Conservation (phyloP, 2,329 filamentous ascomycete genomes). For the Ascosphaera acerosa region DNA sequence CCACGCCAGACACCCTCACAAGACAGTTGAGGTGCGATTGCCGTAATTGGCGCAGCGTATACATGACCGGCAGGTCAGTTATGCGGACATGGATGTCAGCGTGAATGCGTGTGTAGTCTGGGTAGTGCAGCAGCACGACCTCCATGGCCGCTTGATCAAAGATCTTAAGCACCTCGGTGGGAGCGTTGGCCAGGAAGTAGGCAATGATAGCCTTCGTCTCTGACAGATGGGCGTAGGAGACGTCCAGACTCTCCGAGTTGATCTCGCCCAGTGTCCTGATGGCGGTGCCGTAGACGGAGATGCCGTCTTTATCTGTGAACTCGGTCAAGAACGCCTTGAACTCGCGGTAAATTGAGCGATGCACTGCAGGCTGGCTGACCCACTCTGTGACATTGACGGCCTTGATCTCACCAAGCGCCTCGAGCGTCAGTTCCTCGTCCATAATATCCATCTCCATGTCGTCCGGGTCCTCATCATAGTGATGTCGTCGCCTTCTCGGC, state of each 20-base stretch:
- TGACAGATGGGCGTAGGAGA: conserved; percentile 81
- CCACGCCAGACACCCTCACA: conserved; percentile 80
- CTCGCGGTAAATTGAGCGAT: conserved; percentile 80
- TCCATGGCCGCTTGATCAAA: conserved; percentile 97
- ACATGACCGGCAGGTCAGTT: conserved; percentile 77
- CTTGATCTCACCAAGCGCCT: conserved; percentile 80
- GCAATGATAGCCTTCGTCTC: conserved; percentile 80
- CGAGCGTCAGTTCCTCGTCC: conserved; percentile 81
- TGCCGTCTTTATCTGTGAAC: conserved; percentile 70
- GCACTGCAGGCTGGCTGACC: conserved; percentile 73
- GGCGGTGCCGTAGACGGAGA: conserved; percentile 81
- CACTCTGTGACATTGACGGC: conserved; percentile 83
- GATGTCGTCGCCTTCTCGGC: conserved; percentile 58
- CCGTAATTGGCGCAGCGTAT: conserved; percentile 81
- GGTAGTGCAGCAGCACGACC: conserved; percentile 83
- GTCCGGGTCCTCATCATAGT: conserved; percentile 85
- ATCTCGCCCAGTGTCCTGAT: conserved; percentile 91
- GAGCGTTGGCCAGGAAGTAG: conserved; percentile 88
- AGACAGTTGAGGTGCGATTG: conserved; percentile 92
- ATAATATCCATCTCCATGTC: conserved; percentile 84
- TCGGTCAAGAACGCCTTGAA: conserved; percentile 96
- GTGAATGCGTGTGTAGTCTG: conserved; percentile 92
- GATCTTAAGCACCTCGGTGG: conserved; percentile 80
- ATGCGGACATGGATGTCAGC: conserved; percentile 95
- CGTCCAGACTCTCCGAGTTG: conserved; percentile 87